Evolutionary conservation across 768 basidiomycete species (phyloP), one percentile per base, ranked within the genome.

Genomic region (Tubosaeta sp.): DNA sequence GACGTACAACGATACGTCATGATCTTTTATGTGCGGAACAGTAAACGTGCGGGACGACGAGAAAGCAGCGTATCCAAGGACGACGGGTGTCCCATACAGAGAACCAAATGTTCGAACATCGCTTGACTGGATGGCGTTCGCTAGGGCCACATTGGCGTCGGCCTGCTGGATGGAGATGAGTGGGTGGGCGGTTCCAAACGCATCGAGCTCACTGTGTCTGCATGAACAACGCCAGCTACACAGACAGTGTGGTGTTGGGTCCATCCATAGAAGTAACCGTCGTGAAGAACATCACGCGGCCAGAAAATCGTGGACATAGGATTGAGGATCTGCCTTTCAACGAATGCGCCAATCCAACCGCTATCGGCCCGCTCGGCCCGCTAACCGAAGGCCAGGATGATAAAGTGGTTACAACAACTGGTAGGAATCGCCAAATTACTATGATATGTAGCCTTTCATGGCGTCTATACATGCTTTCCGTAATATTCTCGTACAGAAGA

Each of bases 241-340:
- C 80, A 82, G 3, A 78, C 63, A 4, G 43, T 51, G 32, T 69
- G 63, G 29, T 78, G 78, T 11, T 57, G 59, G 8, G 66, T 54
- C 84, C 85, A 86, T 10, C 85, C 85, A 59, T 83, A 86, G 56
- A 76, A 75, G 48, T 80, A 72, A 2, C 84, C 82, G 19, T 67
- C 65, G n/a, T 62, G 43, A 44, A 65, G 56, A 25, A 77, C 67
- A 60, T 82, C 80, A 26, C 66, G 61, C 29, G 85, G 85, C 83
- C 84, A 86, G 61, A 85, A 82, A 51, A 84, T 53, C 2, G 67
- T 71, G 43, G 70, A 59, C 68, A 70, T 70, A 22, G 31, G 59
- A 54, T 43, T n/a, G 35, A 50, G 39, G 25, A n/a, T 6, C 43
- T 31, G 42, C 29, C 45, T 19, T 1, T 27, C 6, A 32, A 22